Conservation (phyloP, 2,329 filamentous ascomycete species). For the Fusarium sp. region DNA sequence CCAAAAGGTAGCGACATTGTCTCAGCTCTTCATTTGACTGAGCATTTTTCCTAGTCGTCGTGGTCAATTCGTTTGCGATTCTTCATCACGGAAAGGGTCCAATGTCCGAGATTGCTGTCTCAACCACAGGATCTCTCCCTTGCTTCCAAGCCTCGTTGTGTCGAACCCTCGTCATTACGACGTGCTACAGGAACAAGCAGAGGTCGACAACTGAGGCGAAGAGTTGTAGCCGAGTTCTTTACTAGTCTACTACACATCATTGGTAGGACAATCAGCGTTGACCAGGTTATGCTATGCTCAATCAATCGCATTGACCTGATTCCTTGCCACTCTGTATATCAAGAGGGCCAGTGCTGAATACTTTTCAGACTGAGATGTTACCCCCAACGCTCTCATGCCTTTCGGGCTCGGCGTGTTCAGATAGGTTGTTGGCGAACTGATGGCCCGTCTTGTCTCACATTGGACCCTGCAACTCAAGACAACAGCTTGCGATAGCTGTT, state of each 20-base stretch:
- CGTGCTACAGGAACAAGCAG: slow-evolving; percentile 19
- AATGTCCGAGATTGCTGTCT: slow-evolving; percentile 27
- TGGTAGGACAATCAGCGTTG: slow-evolving; percentile 7
- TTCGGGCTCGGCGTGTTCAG: neutral
- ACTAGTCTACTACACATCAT: slow-evolving; percentile 1
- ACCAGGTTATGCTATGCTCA: neutral
- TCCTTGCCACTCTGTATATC: slow-evolving; percentile 2
- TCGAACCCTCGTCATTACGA: slow-evolving; percentile 22
- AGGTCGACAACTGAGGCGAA: slow-evolving; percentile 25
- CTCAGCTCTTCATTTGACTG: slow-evolving; percentile 30
- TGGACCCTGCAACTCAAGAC: neutral
- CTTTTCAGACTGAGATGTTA: neutral
- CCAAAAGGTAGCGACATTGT: slow-evolving; percentile 20
- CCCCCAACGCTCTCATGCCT: neutral
- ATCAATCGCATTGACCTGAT: slow-evolving; percentile 1
- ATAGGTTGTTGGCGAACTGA: neutral
- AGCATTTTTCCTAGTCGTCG: slow-evolving; percentile 11
- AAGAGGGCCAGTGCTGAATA: neutral
- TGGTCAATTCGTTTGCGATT: neutral
- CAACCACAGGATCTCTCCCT: slow-evolving; percentile 27
- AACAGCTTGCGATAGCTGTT: neutral
- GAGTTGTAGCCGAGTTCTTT: slow-evolving; percentile 17
- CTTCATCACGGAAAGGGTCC: slow-evolving; percentile 5
- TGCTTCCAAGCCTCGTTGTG: slow-evolving; percentile 18
- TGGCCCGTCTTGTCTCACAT: slow-evolving; percentile 12